Evolutionary conservation across 1,139 yeast species (phyloP), one percentile per base, ranked within the genome.

Genomic region (Geotrichum klebahnii): DNA sequence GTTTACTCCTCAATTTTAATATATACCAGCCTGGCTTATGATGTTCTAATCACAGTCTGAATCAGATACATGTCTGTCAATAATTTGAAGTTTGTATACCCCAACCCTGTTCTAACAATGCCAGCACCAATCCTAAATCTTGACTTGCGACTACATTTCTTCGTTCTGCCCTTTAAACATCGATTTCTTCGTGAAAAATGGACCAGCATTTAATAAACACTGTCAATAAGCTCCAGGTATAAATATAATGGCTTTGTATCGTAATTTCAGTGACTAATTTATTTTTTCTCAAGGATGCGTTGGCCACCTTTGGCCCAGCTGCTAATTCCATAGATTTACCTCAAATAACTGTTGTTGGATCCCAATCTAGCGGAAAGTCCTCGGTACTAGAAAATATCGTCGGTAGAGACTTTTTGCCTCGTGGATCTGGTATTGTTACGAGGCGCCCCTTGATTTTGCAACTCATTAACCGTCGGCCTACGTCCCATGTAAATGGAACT

Each of bases 341-440:
- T 22, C 97, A 90, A 69, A 90, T 90, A 63, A 89, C 97, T 3
- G 97, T 90, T 19, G 96, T 90, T 36, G 97, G 97, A 41, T 88
- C 96, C 1, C 97, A 90, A 68, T 86, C 96, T 38, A 80, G 90
- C 58, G 97, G 97, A 60, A 90, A 90, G 68, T 84, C 95, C 26
- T 88, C 96, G 3, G 97, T 90, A 8, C 75, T 90, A 59, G 97
- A 90, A 67, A 89, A 90, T 68, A 85, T 90, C 59, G 97, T 90
- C 43, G 97, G 97, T 14, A 79, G 96, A 64, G 97, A 90, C 70
- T 90, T 90, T 70, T 74, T 90, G 59, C 97, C 97, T 53, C 78
- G 96, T 71, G 97, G 97, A 54, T 85, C 96, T 2, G 96, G 96
- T 60, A 90, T 90, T 65, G 97, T 90, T 53, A 90, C 97, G 16